Base-by-base conservation (phyloP, 345 rosid genomes). In the Cardamine occulta region DNA sequence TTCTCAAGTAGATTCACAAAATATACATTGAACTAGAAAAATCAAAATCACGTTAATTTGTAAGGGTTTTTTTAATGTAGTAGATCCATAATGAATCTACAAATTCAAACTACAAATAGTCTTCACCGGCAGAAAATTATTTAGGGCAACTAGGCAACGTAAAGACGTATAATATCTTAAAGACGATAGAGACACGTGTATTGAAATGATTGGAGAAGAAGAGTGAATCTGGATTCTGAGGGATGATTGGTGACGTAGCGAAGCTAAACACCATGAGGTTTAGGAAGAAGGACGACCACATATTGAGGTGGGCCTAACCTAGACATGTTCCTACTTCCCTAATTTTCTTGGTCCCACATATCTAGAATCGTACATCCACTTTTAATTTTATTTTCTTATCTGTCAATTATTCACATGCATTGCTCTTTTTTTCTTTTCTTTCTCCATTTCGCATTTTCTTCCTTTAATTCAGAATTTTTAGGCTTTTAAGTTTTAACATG, bases 351-450 rank as follows among this genome's bases (percentile, higher is more conserved):
- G 63, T 77, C 76, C 72, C 64, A 77, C 72, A 17, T 56, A 44
- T 70, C 14, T 63, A 19, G 14, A 63, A 35, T 77, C 71, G 75
- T 63, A 77, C 75, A 55, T 70, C 66, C 72, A 63, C 75, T 76
- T 76, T 70, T 32, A 32, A 45, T 34, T 21, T 55, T 72, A n/a
- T 44, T 76, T 70, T 70, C 66, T 55, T 63, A 70, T 64, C 80
- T 77, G 80, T 77, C 76, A 71, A 70, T 77, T 24, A 48, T 64
- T 77, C 80, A 77, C 72, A 77, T 77, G 80, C 61, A 35, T 8
- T 65, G 62, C 42, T 69, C 44, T 14, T 62, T 51, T 15, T 17
- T 14, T 32, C 7, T 68, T 2, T 15, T 28, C 31, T 28, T 9
- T 15, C n/a, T 47, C 21, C 26, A 32, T 32, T 74, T 68, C 68